phyloP scores from a whole-genome alignment of 2,329 filamentous ascomycete genomes.

The Anisogramma anomala region DNA sequence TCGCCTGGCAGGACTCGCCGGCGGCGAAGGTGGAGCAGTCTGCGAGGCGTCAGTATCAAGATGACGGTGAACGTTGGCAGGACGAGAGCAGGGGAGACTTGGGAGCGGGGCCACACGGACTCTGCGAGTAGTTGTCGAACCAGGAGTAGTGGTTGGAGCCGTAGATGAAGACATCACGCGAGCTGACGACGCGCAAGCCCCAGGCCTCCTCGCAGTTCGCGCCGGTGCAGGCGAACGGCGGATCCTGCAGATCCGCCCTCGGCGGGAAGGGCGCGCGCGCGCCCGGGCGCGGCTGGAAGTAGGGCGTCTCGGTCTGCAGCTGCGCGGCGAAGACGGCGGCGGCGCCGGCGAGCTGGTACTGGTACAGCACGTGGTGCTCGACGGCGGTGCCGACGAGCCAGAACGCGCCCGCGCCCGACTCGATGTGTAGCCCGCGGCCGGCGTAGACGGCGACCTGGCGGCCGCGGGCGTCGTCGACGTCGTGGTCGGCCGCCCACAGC shows the following conservation, averaged over 20 bases:
- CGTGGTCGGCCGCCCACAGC: conserved; percentile 29
- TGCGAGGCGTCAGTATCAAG: neutral
- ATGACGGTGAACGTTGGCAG: neutral
- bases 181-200: conserved; percentile 51
- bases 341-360: conserved; percentile 54
- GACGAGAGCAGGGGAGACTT: neutral
- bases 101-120: too few species aligned
- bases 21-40: conserved; percentile 34
- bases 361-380: conserved; percentile 55
- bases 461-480: conserved; percentile 26
- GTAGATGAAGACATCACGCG: conserved; percentile 44
- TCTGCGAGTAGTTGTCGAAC: conserved; percentile 46
- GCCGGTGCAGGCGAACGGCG: conserved; percentile 36
- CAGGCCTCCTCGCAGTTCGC: conserved; percentile 44
- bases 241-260: conserved; percentile 32
- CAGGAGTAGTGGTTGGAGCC: conserved; percentile 58
- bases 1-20: conserved; percentile 34
- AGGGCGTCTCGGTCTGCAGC: conserved; percentile 59
- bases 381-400: conserved; percentile 56
- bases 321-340: conserved; percentile 51
- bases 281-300: conserved; percentile 54
- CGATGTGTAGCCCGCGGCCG: conserved; percentile 37
- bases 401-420: conserved; percentile 31
- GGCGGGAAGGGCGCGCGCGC: conserved; percentile 45
- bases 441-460: conserved; percentile 39